These are phyloP conservation scores for Metarhizium guizhouense DNA, from an alignment of 2,329 filamentous ascomycete species.

Conservation along the genomic window DNA sequence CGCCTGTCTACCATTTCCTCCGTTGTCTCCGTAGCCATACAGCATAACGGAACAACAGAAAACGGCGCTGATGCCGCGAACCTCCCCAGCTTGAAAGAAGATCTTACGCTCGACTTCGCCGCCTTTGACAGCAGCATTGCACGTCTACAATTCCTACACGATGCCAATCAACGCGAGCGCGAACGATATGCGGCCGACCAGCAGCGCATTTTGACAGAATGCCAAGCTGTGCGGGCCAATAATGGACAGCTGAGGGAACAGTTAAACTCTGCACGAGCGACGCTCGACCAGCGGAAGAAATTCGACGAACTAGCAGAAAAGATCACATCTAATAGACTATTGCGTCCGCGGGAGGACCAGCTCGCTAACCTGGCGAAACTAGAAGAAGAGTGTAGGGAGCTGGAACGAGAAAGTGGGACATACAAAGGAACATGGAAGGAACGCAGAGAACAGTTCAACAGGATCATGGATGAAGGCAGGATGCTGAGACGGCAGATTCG, in stretches of 20 bases:
- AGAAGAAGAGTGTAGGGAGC: slow-evolving; percentile 77
- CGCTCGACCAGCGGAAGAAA: slow-evolving; percentile 67
- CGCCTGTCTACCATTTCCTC: slow-evolving; percentile 63
- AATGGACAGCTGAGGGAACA: slow-evolving; percentile 65
- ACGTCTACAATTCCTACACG: slow-evolving; percentile 77
- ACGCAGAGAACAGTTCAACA: slow-evolving; percentile 75
- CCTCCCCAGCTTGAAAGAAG: slow-evolving; percentile 55
- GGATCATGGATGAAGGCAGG: slow-evolving; percentile 87
- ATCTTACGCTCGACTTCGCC: slow-evolving; percentile 79
- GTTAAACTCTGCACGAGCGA: slow-evolving; percentile 66
- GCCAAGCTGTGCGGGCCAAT: slow-evolving; percentile 66
- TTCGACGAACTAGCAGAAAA: slow-evolving; percentile 85
- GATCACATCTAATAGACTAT: slow-evolving; percentile 71
- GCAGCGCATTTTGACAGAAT: slow-evolving; percentile 66
- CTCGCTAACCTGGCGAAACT: slow-evolving; percentile 68
- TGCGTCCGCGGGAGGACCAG: slow-evolving; percentile 81
- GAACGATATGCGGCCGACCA: slow-evolving; percentile 77
- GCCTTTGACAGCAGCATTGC: slow-evolving; percentile 80
- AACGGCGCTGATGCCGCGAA: slow-evolving; percentile 29
- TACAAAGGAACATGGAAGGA: slow-evolving; percentile 81
- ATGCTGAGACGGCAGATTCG: slow-evolving; percentile 75
- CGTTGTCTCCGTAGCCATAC: slow-evolving; percentile 34
- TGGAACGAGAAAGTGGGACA: slow-evolving; percentile 74
- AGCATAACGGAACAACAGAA: slow-evolving; percentile 17
- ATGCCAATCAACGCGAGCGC: slow-evolving; percentile 75